Evolutionary conservation across 2,329 filamentous ascomycete species (phyloP).

Genomic region (Nigrospora sphaerica): DNA sequence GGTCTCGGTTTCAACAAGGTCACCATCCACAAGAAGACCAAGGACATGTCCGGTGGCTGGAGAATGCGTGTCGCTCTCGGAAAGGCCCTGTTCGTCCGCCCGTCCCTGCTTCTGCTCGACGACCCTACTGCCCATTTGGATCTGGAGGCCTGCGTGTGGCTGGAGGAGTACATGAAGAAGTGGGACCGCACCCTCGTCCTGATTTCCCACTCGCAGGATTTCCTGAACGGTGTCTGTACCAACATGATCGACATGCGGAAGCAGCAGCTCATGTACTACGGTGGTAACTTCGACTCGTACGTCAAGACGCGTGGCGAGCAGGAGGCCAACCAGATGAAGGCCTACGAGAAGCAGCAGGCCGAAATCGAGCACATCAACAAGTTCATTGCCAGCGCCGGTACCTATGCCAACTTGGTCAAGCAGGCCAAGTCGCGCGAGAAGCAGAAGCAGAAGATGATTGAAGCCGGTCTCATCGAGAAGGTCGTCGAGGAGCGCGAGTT

Average conservation of each 20-base stretch:
- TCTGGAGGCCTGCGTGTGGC: conserved; percentile 98
- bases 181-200: conserved; percentile 96
- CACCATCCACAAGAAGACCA: conserved; percentile 98
- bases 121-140: conserved; percentile 99
- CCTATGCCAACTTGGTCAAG: conserved; percentile 96
- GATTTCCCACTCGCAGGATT: conserved; percentile 97
- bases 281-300: conserved; percentile 99
- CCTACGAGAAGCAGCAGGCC: conserved; percentile 97
- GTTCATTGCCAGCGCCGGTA: conserved; percentile 99
- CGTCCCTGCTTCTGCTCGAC: conserved; percentile 88
- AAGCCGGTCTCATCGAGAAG: conserved; percentile 94
- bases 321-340: conserved; percentile 98
- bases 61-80: conserved; percentile 97
- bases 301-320: conserved; percentile 89
- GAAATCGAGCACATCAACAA: conserved; percentile 99
- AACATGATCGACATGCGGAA: conserved; percentile 98
- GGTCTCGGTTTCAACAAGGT: conserved; percentile 99
- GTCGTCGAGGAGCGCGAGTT: conserved; percentile 82
- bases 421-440: conserved; percentile 99
- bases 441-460: conserved; percentile 99
- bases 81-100: conserved; percentile 98
- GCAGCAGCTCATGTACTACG: conserved; percentile 89
- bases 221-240: conserved; percentile 96
- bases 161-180: conserved; percentile 99
- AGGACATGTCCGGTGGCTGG: conserved; percentile 99